These are phyloP conservation scores for Gnomoniopsis smithogilvyi DNA, from an alignment of 2,329 filamentous ascomycete species.

Conservation along the genomic window DNA sequence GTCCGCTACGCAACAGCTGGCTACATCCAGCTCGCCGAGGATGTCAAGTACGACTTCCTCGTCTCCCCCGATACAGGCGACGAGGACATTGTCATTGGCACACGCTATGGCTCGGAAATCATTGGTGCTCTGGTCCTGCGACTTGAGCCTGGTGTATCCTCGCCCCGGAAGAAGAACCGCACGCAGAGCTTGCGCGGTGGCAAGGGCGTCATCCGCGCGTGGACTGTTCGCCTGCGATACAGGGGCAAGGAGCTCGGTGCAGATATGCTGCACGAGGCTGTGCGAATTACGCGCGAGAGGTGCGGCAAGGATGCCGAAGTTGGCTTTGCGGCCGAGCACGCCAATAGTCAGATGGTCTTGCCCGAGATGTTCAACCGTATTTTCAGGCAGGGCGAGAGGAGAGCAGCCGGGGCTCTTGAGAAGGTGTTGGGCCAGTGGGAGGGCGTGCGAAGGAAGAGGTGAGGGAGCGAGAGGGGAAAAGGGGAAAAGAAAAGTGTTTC, in stretches of 20 bases:
- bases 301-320: constrained; percentile 66
- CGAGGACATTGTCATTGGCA: constrained; percentile 60
- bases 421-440: constrained; percentile 49
- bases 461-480: constrained; percentile 21
- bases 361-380: constrained; percentile 59
- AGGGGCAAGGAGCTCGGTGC: constrained; percentile 69
- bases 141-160: constrained; percentile 45
- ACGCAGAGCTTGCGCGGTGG: constrained; percentile 47
- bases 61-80: constrained; percentile 34
- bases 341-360: constrained; percentile 65
- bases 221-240: constrained; percentile 72
- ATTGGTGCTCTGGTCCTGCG: constrained; percentile 70
- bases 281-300: constrained; percentile 62
- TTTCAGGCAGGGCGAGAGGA: constrained; percentile 57
- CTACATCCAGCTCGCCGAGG: constrained; percentile 63
- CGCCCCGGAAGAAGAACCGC: constrained; percentile 31
- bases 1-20: constrained; percentile 58
- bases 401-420: constrained; percentile 52
- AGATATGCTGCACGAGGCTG: constrained; percentile 70
- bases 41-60: constrained; percentile 61
- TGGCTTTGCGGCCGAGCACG: constrained; percentile 74
- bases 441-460: constrained; percentile 43
- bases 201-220: constrained; percentile 72
- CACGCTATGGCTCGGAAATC: constrained; percentile 64
- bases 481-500: neutral